Base-by-base conservation (phyloP, 306 rosid genomes). In the Astragalus glycyphyllos region DNA sequence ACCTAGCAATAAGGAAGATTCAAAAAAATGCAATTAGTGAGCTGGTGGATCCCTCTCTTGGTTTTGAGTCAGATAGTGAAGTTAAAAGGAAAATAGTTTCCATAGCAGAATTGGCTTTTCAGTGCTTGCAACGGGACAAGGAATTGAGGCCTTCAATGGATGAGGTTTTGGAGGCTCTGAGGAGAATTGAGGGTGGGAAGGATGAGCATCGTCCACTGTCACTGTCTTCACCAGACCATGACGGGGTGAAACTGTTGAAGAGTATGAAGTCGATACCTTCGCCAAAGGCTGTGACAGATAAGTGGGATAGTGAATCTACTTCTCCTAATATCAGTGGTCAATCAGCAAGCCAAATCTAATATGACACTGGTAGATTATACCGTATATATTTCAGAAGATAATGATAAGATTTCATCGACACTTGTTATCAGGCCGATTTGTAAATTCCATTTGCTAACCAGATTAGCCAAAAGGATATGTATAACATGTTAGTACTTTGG, bases 121-220 rank as follows among this genome's bases (percentile, higher is more conserved):
- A 6, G 8, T 91, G 96, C 47, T 60, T 91, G 73, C 92, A 87
- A 73, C 61, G 77, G 51, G 84, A 88, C 73, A 85, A 77, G 72
- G 89, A 88, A 8, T 63, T 80, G 72, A 86, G 97, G 48, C 92
- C 96, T 20, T 74, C 88, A 42, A 91, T 91, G 88, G 83, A 74
- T 15, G 87, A 84, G 46, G 88, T 83, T 1, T 58, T 87, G 73
- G 82, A 82, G 68, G 64, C 51, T 13, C 70, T 88, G 50, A 77
- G 47, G 67, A 70, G 44, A 46, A 75, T 34, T 46, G 32, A 58
- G 23, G 7, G 31, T 11, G 31, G 49, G 11, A 15, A 63, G 8
- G 49, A 14, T 55, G 38, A 61, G 34, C 7, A 6, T 40, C 8
- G 32, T 69, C 14, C 76, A 61, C 12, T 11, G 47, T 20, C 50